These are phyloP conservation scores for Curvularia eragrostidis DNA, from an alignment of 2,329 filamentous ascomycete species.

Conservation along the genomic window DNA sequence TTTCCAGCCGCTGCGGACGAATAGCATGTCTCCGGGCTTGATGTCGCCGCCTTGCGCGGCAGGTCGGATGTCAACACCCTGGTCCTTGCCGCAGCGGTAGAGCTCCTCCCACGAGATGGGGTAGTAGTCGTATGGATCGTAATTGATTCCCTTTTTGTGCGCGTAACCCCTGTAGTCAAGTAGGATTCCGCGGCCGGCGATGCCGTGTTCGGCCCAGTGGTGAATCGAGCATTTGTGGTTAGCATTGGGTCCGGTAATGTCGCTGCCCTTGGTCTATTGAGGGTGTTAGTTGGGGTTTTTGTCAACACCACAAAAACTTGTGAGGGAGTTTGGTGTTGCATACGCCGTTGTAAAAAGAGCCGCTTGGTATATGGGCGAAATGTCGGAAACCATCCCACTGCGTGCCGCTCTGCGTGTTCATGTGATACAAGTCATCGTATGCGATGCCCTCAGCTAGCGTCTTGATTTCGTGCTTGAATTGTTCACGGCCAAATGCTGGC, in stretches of 20 bases:
- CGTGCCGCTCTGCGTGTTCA: constrained; percentile 55
- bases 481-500: constrained; percentile 60
- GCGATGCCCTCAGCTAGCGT: constrained; percentile 41
- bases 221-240: constrained; percentile 56
- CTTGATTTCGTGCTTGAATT: constrained; percentile 64
- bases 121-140: constrained; percentile 53
- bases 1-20: constrained; percentile 69
- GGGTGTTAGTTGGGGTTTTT: background rate
- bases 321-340: background rate
- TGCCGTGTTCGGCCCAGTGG: constrained; percentile 55
- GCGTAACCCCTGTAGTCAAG: constrained; percentile 55
- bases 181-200: constrained; percentile 54
- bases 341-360: constrained; percentile 53
- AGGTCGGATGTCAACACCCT: constrained; percentile 68
- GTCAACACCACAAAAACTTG: background rate
- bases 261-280: constrained; percentile 47
- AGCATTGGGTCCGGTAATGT: constrained; percentile 49
- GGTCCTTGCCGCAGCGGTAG: constrained; percentile 63
- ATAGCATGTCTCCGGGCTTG: constrained; percentile 68
- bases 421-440: constrained; percentile 53
- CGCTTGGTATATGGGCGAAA: constrained; percentile 50
- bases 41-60: constrained; percentile 62
- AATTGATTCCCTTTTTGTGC: constrained; percentile 51
- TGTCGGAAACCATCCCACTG: constrained; percentile 58
- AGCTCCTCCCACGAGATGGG: constrained; percentile 57